Evolutionary conservation across 495 filamentous ascomycete genomes (phyloP), one percentile per base, ranked within the genome.

Genomic region (Daldinia concentrica): DNA sequence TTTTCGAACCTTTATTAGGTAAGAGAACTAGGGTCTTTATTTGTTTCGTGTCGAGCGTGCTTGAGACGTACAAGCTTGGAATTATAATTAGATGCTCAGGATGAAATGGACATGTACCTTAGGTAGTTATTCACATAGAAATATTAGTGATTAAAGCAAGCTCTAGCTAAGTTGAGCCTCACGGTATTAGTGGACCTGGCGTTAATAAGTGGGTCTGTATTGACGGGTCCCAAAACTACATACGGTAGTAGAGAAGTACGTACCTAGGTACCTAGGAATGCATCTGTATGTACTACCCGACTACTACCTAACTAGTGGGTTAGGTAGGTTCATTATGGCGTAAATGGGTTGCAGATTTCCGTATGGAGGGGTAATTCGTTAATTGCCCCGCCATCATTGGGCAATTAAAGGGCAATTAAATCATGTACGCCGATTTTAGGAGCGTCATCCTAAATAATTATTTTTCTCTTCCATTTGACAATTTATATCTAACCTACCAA

Each of bases 361-460:
- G 34, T 55, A 66, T 72, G 58, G 65, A 75, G 69, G 69, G 66
- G 62, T 69, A 66, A 36, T 9, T 11, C 22, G 39, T 61, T 70
- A 52, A 32, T 26, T 71, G 54, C 74, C 74, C 70, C 74, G 39
- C 70, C 60, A 70, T 76, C 59, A 72, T 67, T 71, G 65, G 66
- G 29, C 58, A 61, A 67, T 64, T 58, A 0, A 48, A 48, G 43
- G 43, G 41, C 62, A 61, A 66, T 57, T 54, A 68, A 32, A 27
- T 32, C 45, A 45, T 55, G 56, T 48, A 66, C 24, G 69, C 73
- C 73, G 73, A 72, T 76, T 63, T 50, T 50, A 75, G 73, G 73
- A 76, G 78, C 70, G 64, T 63, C 71, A 73, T 68, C 62, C 24
- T 67, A 54, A 67, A 66, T 22, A 60, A 48, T 64, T 48, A 55